phyloP scores from a whole-genome alignment of 495 filamentous ascomycete genomes.

The Thermothielavioides terrestris region DNA sequence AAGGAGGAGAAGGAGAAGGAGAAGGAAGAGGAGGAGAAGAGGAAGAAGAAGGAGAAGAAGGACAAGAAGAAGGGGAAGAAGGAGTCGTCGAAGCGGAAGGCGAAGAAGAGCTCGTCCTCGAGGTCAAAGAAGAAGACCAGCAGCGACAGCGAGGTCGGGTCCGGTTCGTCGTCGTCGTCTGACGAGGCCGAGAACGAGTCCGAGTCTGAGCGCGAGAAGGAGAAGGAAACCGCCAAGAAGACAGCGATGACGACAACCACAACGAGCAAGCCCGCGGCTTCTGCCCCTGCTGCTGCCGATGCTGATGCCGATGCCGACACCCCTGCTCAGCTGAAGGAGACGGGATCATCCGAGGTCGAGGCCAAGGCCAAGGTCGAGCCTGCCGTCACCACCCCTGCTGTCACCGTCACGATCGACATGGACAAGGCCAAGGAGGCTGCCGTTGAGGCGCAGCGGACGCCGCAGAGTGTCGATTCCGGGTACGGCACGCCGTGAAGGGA shows the following conservation, averaged over 20 bases:
- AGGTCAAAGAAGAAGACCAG: slow-evolving; percentile 1
- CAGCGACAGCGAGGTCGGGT: background rate
- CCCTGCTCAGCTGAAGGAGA: slow-evolving; percentile 7
- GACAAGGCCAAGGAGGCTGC: slow-evolving; percentile 17
- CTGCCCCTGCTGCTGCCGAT: background rate
- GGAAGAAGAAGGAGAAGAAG: slow-evolving; percentile 21
- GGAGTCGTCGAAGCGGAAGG: slow-evolving; percentile 14
- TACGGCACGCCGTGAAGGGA: slow-evolving; percentile 17
- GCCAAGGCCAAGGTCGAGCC: background rate
- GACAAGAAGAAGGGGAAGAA: slow-evolving; percentile 21
- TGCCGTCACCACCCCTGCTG: slow-evolving; percentile 2
- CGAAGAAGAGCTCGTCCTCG: slow-evolving; percentile 14
- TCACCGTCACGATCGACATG: slow-evolving; percentile 14
- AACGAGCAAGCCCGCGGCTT: slow-evolving; percentile 4
- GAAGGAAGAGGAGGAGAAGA: slow-evolving; percentile 26
- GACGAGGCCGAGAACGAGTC: slow-evolving; percentile 11
- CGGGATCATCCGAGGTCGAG: too few relatives aligned
- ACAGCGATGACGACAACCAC: too few relatives aligned
- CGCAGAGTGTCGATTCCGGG: slow-evolving; percentile 25
- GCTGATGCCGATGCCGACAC: background rate
- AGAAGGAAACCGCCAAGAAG: slow-evolving; percentile 9
- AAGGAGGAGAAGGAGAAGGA: slow-evolving; percentile 28
- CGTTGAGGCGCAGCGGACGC: slow-evolving; percentile 8
- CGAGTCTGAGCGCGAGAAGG: background rate
- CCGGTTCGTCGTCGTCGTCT: background rate